Evolutionary conservation across 73 alveolate genomes (phyloP).

Genomic region (Paramecium biaurelia): DNA sequence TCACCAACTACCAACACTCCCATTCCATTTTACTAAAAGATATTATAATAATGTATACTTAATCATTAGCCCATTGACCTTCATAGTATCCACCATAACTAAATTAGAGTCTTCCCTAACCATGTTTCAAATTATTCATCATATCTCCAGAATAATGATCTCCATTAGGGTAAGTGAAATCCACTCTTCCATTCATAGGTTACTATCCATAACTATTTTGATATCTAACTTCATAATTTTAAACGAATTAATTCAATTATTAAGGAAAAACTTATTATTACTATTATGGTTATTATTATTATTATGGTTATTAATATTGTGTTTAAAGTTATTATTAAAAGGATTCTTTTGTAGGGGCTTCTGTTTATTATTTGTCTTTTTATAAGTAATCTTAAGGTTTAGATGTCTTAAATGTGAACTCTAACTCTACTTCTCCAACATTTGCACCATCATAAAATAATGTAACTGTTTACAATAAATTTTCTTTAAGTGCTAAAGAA

Average conservation of each 20-base stretch:
- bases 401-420: conserved; percentile 21
- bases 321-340: neutral
- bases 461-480: neutral
- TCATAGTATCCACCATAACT: conserved; percentile 45
- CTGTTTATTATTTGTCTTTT: neutral
- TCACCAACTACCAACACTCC: conserved; percentile 33
- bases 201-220: neutral
- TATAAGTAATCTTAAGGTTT: neutral
- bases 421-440: conserved; percentile 21
- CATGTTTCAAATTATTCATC: conserved; percentile 27
- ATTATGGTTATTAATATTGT: neutral
- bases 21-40: neutral
- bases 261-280: neutral
- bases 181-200: conserved; percentile 32
- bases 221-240: conserved; percentile 25
- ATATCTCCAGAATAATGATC: conserved; percentile 16
- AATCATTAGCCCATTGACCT: conserved; percentile 21
- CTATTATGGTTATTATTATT: neutral
- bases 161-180: conserved; percentile 39
- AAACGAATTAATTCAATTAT: neutral
- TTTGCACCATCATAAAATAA: conserved; percentile 21
- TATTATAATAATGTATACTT: neutral
- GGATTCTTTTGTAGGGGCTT: neutral
- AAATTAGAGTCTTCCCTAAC: conserved; percentile 16
- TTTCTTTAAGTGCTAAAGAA: neutral